These are phyloP conservation scores for Lasiodiplodia gonubiensis DNA, from an alignment of 2,329 filamentous ascomycete genomes.

Conservation along the genomic window DNA sequence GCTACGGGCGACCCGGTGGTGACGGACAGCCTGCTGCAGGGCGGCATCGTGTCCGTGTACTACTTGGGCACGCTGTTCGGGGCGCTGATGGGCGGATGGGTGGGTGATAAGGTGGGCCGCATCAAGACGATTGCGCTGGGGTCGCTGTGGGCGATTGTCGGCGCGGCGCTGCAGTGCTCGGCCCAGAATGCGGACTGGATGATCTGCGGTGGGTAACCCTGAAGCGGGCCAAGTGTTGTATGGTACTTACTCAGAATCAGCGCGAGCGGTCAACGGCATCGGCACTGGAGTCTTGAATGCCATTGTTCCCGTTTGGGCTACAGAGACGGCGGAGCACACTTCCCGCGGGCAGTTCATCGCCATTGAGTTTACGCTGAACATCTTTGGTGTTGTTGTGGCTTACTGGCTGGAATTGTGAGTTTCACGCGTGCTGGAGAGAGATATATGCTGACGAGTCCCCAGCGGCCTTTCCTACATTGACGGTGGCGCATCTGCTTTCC, in stretches of 20 bases:
- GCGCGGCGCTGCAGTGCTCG: slow-evolving; percentile 68
- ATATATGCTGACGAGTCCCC: not conserved
- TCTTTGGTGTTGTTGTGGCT: slow-evolving; percentile 69
- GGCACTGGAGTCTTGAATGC: slow-evolving; percentile 74
- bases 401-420: slow-evolving; percentile 56
- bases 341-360: slow-evolving; percentile 72
- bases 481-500: slow-evolving; percentile 62
- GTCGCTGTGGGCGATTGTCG: slow-evolving; percentile 43
- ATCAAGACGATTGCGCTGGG: slow-evolving; percentile 40
- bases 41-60: slow-evolving; percentile 43
- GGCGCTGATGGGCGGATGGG: slow-evolving; percentile 36
- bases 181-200: slow-evolving; percentile 72
- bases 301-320: slow-evolving; percentile 74
- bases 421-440: no score
- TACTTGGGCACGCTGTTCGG: slow-evolving; percentile 41
- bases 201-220: slow-evolving; percentile 62
- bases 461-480: slow-evolving; percentile 65
- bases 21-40: slow-evolving; percentile 37
- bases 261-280: slow-evolving; percentile 66
- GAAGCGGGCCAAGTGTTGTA: no score
- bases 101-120: slow-evolving; percentile 37
- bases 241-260: slow-evolving; percentile 37
- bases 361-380: slow-evolving; percentile 76
- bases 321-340: slow-evolving; percentile 71
- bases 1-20: slow-evolving; percentile 37